A percentile compares a stretch with the other conserved stretches of the same genome.
phyloP scores from a whole-genome alignment of 2,329 filamentous ascomycete species.

The Trichoderma polysporum region DNA sequence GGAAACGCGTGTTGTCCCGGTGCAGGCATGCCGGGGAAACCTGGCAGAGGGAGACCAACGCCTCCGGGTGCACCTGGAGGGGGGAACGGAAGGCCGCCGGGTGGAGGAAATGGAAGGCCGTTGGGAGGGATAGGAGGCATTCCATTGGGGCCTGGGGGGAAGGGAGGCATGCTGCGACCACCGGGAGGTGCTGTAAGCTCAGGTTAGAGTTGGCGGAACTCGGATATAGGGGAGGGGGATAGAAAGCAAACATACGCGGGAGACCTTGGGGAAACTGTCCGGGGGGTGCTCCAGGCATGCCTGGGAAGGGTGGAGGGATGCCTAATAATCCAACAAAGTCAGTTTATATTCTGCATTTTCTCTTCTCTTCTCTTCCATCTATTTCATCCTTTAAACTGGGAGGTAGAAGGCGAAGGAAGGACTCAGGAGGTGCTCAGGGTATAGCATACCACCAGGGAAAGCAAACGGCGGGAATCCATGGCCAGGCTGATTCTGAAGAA shows the following conservation, averaged over 20 bases:
- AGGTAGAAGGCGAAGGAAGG: background rate
- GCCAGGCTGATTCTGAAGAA: slow-evolving; percentile 66
- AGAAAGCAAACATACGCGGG: slow-evolving; percentile 50
- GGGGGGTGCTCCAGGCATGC: slow-evolving; percentile 46
- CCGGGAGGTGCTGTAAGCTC: slow-evolving; percentile 48
- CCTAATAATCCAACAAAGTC: slow-evolving; percentile 33
- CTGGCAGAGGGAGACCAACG: slow-evolving; percentile 29
- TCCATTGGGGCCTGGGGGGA: slow-evolving; percentile 41
- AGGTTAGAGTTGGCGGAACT: background rate
- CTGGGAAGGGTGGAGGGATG: slow-evolving; percentile 59
- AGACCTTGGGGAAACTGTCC: slow-evolving; percentile 42
- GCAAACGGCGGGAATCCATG: slow-evolving; percentile 52
- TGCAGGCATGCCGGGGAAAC: slow-evolving; percentile 37
- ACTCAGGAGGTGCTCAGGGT: background rate
- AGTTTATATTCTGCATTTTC: background rate
- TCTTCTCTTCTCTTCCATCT: background rate
- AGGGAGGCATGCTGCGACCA: slow-evolving; percentile 48
- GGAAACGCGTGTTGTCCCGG: slow-evolving; percentile 42
- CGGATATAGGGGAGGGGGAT: too few relatives aligned
- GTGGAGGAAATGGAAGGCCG: slow-evolving; percentile 45
- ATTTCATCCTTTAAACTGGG: too few relatives aligned
- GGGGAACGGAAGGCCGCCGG: slow-evolving; percentile 31
- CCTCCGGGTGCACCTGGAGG: slow-evolving; percentile 31
- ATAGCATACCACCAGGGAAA: slow-evolving; percentile 54
- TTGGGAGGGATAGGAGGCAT: slow-evolving; percentile 35